Evolutionary conservation across 2,329 filamentous ascomycete species (phyloP).

Genomic region (Aspergillus sp.): DNA sequence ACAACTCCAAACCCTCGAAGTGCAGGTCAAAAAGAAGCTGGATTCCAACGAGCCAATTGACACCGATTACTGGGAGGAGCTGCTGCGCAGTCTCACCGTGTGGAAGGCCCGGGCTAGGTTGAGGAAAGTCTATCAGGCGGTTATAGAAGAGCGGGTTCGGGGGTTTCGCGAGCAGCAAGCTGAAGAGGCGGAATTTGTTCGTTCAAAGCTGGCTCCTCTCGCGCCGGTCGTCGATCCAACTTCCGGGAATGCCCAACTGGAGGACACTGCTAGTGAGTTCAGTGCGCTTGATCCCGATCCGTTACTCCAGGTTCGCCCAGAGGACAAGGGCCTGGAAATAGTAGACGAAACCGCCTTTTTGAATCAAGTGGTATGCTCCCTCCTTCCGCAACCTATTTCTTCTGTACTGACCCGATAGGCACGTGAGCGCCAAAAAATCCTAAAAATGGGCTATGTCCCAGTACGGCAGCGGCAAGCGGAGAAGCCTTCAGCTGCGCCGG

Average conservation of each 20-base stretch:
- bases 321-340: slow-evolving; percentile 53
- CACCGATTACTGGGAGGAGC: slow-evolving; percentile 93
- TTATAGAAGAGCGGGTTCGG: slow-evolving; percentile 60
- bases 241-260: slow-evolving; percentile 2
- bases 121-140: slow-evolving; percentile 64
- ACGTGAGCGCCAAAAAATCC: slow-evolving; percentile 50
- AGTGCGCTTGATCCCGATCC: slow-evolving; percentile 55
- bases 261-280: slow-evolving; percentile 27
- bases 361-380: slow-evolving; percentile 40
- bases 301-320: slow-evolving; percentile 52
- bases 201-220: slow-evolving; percentile 44
- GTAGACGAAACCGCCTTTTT: slow-evolving; percentile 52
- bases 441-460: slow-evolving; percentile 62
- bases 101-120: slow-evolving; percentile 90
- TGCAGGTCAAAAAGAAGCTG: slow-evolving; percentile 77
- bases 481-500: slow-evolving; percentile 22
- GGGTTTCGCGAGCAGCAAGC: slow-evolving; percentile 58
- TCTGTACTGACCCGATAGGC: slow-evolving; percentile 22
- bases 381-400: slow-evolving; percentile 1
- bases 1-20: slow-evolving; percentile 77
- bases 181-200: slow-evolving; percentile 53
- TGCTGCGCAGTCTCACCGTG: slow-evolving; percentile 71
- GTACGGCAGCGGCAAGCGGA: slow-evolving; percentile 37
- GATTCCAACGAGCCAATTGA: slow-evolving; percentile 86
- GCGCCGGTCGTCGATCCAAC: slow-evolving; percentile 28